phyloP scores from a whole-genome alignment of 139 green algal species.

The Edaphochlamys debaryana region DNA sequence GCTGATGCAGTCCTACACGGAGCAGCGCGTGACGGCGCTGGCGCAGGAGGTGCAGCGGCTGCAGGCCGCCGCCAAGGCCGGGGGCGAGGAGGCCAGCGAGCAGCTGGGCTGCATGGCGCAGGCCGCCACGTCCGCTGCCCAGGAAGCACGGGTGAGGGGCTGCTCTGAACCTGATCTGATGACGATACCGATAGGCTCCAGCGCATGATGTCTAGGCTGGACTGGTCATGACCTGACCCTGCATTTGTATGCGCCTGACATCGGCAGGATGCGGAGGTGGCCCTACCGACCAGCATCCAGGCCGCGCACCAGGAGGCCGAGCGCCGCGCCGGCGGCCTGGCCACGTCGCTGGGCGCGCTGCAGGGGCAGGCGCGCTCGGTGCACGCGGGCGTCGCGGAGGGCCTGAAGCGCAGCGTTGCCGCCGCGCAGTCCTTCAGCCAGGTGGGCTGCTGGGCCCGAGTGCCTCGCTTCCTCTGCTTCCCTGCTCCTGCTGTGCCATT shows the following conservation, averaged over 20 bases:
- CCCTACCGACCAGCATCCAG: not conserved
- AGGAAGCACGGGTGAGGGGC: slow-evolving; percentile 4
- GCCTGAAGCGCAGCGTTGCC: not conserved
- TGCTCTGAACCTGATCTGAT: too few relatives aligned
- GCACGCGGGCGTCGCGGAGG: not conserved
- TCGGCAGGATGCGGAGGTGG: not conserved
- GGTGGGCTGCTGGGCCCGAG: not conserved
- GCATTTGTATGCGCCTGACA: too few relatives aligned
- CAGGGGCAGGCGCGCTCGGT: not conserved
- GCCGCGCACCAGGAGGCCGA: not conserved
- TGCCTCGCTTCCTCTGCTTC: not conserved
- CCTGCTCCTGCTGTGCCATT: too few relatives aligned
- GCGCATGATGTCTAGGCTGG: too few relatives aligned
- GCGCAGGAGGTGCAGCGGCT: slow-evolving; percentile 32
- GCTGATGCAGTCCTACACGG: slow-evolving; percentile 49
- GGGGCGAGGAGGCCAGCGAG: not conserved
- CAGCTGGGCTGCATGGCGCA: not conserved
- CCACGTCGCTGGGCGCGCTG: not conserved
- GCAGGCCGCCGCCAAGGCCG: slow-evolving; percentile 11
- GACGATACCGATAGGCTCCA: too few relatives aligned
- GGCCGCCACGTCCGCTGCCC: not conserved
- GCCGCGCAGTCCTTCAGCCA: not conserved
- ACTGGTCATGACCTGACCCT: too few relatives aligned
- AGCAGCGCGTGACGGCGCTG: slow-evolving; percentile 33
- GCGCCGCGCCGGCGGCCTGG: not conserved